Evolutionary conservation across 257 asterid genomes (phyloP).

Genomic region (Craterostigma plantagineum): DNA sequence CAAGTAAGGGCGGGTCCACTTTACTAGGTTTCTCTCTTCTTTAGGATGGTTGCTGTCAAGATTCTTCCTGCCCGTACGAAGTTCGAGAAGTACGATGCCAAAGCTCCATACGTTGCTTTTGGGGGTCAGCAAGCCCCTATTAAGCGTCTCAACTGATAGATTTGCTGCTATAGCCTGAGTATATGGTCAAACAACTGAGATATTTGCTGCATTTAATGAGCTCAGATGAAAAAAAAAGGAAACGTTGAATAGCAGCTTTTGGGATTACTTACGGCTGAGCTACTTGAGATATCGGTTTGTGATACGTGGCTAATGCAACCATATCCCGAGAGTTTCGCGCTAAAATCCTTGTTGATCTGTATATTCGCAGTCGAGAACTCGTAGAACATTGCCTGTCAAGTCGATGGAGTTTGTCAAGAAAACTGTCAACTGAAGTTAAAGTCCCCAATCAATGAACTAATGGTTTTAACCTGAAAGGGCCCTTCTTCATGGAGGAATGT

Average conservation of each 20-base stretch:
- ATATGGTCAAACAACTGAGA: not conserved
- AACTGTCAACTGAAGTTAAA: too few species aligned
- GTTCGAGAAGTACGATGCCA: slow-evolving; percentile 74
- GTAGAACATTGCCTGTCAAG: slow-evolving; percentile 77
- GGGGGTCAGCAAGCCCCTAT: slow-evolving; percentile 69
- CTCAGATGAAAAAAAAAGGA: too few species aligned
- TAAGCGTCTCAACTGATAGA: slow-evolving; percentile 79
- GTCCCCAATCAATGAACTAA: too few species aligned
- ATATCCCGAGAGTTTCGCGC: slow-evolving; percentile 90
- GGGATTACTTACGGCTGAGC: slow-evolving; percentile 21
- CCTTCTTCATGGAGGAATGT: slow-evolving; percentile 95
- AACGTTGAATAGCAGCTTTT: too few species aligned
- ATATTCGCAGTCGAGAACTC: slow-evolving; percentile 77
- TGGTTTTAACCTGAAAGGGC: slow-evolving; percentile 81
- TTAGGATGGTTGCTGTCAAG: slow-evolving; percentile 54
- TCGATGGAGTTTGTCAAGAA: not conserved
- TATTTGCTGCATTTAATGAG: too few species aligned
- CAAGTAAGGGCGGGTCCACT: slow-evolving; percentile 76
- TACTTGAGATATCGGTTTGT: slow-evolving; percentile 57
- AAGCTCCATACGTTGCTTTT: slow-evolving; percentile 95
- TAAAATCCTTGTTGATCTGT: slow-evolving; percentile 87
- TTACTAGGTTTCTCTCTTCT: slow-evolving; percentile 77
- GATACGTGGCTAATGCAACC: slow-evolving; percentile 74
- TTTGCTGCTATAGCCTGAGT: slow-evolving; percentile 57
- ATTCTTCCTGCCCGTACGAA: slow-evolving; percentile 77